Base-by-base conservation (phyloP, 176 grass and related monocot species). In the Luzula sylvatica region DNA sequence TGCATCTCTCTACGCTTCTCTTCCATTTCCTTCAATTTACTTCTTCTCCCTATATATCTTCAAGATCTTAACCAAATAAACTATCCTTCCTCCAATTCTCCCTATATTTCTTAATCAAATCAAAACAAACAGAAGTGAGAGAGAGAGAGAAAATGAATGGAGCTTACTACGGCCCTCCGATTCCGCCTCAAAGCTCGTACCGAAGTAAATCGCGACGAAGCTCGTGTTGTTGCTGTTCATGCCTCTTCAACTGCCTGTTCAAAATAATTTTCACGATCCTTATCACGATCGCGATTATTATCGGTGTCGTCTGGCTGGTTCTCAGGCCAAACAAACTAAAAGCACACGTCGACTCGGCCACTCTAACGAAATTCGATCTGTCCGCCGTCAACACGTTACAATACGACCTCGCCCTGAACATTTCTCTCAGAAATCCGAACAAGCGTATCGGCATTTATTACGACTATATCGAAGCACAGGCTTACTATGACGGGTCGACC, bases 371-470 rank as follows among this genome's bases (percentile, higher is more conserved):
- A 39, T 93, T 93, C 65, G 64, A 69, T 52, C 77, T 86, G 15
- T 19, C 24, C 6, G 4, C 24, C 6, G 4, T 38, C 20, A 26
- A 49, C 18, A 32, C 59, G 7, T 66, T 82, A 42, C 51, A 50
- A 48, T 76, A 89, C 65, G 71, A 78, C 50, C 81, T 93, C 26
- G 58, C 65, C 13, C 67, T 80, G 3, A 46, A 75, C 73, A 53
- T 93, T 15, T 50, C 46, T 12, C 43, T 94, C 30, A 55, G 74
- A 4, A 94, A 86, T 65, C 76, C 77, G 0, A 92, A 86, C 65
- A 42, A 52, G 11, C 57, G 17, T 23, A 59, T 72, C 35, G 69
- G 69, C 15, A 52, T 93, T 70, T 26, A 55, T 55, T 86, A 75
- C 61, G 67, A 78, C 29, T 61, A 62, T 53, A 52, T 66, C 39